These are phyloP conservation scores for Claviceps capensis DNA, from an alignment of 2,329 filamentous ascomycete genomes.

Conservation along the genomic window DNA sequence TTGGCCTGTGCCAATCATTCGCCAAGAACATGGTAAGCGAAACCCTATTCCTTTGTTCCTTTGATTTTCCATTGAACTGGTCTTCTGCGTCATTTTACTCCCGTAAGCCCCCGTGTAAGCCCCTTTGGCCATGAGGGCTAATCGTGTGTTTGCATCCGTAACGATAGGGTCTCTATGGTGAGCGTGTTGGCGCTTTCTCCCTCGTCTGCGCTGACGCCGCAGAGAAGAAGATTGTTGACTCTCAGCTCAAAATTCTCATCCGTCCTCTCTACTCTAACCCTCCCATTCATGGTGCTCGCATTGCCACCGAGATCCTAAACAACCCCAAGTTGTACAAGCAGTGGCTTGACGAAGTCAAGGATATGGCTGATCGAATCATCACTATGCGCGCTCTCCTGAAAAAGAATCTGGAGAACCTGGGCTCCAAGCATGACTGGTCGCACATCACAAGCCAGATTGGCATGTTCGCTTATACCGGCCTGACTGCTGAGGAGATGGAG, in stretches of 20 bases:
- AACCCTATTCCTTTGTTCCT: background rate
- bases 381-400: constrained; percentile 91
- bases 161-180: constrained; percentile 78
- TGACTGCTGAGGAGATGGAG: constrained; percentile 86
- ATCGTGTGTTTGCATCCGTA: background rate
- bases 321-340: constrained; percentile 73
- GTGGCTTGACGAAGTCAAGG: constrained; percentile 95
- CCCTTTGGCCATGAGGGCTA: background rate
- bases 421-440: constrained; percentile 94
- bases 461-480: constrained; percentile 98
- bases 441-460: constrained; percentile 98
- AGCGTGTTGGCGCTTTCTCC: constrained; percentile 95
- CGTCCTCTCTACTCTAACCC: constrained; percentile 98
- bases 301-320: constrained; percentile 86
- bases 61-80: background rate
- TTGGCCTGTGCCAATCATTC: constrained; percentile 83
- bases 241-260: constrained; percentile 95
- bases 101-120: background rate
- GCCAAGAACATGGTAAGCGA: constrained; percentile 90
- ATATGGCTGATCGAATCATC: constrained; percentile 98
- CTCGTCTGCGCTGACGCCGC: constrained; percentile 72
- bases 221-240: constrained; percentile 92
- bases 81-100: background rate
- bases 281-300: constrained; percentile 87
- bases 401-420: constrained; percentile 86